Conservation (phyloP, 805 yeast genomes). For the Hanseniaspora valbyensis region DNA sequence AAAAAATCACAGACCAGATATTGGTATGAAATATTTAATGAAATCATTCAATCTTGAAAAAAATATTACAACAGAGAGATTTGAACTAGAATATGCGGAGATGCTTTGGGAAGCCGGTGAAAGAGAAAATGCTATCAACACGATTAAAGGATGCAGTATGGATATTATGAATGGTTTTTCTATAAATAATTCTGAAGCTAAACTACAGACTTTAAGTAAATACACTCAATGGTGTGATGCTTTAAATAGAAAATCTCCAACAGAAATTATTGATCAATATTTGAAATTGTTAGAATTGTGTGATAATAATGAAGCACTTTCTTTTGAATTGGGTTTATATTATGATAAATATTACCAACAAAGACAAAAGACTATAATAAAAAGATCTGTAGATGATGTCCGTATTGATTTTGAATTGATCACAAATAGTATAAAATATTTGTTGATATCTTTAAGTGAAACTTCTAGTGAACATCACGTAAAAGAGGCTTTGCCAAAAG, state of each 20-base stretch:
- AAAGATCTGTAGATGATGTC: conserved; percentile 37
- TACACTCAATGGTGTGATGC: conserved; percentile 82
- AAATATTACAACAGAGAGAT: conserved; percentile 29
- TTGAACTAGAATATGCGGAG: conserved; percentile 67
- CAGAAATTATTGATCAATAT: conserved; percentile 61
- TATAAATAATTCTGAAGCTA: conserved; percentile 19
- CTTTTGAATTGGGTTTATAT: conserved; percentile 68
- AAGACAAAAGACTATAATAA: conserved; percentile 37
- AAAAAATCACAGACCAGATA: conserved; percentile 53
- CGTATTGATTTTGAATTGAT: conserved; percentile 25
- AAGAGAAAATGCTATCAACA: conserved; percentile 67
- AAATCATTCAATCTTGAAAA: conserved; percentile 34
- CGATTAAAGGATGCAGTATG: conserved; percentile 31
- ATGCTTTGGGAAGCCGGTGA: conserved; percentile 85
- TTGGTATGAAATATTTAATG: conserved; percentile 58
- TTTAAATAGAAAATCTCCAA: conserved; percentile 73
- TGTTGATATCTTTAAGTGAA: conserved; percentile 26
- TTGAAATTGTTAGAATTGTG: conserved; percentile 44
- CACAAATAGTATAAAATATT: conserved; percentile 25
- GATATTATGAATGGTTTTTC: neutral
- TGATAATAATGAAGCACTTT: conserved; percentile 62
- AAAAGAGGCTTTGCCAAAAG: conserved; percentile 77
- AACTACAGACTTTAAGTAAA: conserved; percentile 45
- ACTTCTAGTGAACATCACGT: conserved; percentile 42
- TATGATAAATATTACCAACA: conserved; percentile 45